Conservation (phyloP, 2,329 filamentous ascomycete genomes). For the Trichothecium roseum region DNA sequence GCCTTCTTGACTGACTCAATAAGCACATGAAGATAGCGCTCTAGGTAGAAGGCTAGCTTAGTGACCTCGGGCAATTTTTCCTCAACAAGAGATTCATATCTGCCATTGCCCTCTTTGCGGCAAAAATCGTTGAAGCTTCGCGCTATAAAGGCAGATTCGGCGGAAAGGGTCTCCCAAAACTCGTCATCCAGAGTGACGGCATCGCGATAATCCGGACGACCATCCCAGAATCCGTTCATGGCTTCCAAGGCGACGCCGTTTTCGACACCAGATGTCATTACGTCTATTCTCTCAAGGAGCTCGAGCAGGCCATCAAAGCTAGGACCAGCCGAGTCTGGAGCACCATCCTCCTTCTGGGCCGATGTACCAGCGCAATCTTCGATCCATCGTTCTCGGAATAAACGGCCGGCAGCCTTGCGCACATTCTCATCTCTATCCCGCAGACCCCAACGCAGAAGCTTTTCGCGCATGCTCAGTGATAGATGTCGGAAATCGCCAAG, state of each 20-base stretch:
- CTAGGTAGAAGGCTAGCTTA: conserved; percentile 76
- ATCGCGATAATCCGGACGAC: conserved; percentile 72
- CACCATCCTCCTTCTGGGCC: conserved; percentile 46
- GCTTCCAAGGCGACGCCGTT: conserved; percentile 86
- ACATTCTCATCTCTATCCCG: conserved; percentile 92
- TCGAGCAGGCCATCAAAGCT: conserved; percentile 80
- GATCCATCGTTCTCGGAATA: conserved; percentile 96
- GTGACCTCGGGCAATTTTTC: conserved; percentile 95
- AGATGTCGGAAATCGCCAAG: conserved; percentile 91
- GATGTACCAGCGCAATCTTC: conserved; percentile 75
- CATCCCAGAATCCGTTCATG: conserved; percentile 95
- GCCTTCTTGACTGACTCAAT: conserved; percentile 52
- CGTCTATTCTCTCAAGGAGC: conserved; percentile 85
- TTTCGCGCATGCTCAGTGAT: conserved; percentile 88
- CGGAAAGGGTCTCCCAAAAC: conserved; percentile 72
- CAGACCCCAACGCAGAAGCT: conserved; percentile 87
- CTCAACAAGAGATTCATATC: conserved; percentile 67
- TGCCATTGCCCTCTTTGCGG: conserved; percentile 60
- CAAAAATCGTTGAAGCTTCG: conserved; percentile 94
- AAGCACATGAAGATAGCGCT: conserved; percentile 64
- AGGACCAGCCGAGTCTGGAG: conserved; percentile 47
- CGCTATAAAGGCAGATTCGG: conserved; percentile 82
- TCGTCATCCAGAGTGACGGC: conserved; percentile 60
- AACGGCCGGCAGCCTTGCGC: conserved; percentile 75
- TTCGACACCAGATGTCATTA: conserved; percentile 81